Conservation (phyloP, 345 rosid species). For the Laguncularia racemosa region DNA sequence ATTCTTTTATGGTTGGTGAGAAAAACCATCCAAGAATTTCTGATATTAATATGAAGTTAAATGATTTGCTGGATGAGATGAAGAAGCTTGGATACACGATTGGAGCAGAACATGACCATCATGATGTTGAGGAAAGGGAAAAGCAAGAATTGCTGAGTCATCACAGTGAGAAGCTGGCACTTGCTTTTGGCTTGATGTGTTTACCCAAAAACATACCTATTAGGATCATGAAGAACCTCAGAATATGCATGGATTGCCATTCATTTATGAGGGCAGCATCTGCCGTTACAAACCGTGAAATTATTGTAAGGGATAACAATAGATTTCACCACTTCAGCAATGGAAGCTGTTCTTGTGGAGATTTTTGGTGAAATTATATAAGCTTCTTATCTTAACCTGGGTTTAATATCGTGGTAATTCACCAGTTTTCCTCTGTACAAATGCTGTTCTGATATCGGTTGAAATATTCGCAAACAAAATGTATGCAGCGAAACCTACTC, state of each 20-base stretch:
- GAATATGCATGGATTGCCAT: constrained; percentile 82
- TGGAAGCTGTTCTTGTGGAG: constrained; percentile 61
- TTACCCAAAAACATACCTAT: constrained; percentile 32
- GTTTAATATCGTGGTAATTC: too few relatives aligned
- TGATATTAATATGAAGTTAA: constrained; percentile 43
- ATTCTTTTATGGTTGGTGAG: constrained; percentile 56
- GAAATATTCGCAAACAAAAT: too few relatives aligned
- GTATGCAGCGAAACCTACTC: too few relatives aligned
- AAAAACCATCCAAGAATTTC: constrained; percentile 44
- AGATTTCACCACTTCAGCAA: constrained; percentile 63
- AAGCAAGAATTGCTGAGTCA: constrained; percentile 55
- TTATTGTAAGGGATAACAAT: constrained; percentile 60
- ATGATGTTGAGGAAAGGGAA: constrained; percentile 44
- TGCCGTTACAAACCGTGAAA: constrained; percentile 34
- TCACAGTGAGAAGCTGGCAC: constrained; percentile 71
- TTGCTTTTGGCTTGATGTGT: constrained; percentile 49
- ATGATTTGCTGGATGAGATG: constrained; percentile 40
- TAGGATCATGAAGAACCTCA: constrained; percentile 67
- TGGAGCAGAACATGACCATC: constrained; percentile 39
- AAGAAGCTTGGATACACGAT: constrained; percentile 42
- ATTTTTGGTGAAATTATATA: constrained; percentile 47
- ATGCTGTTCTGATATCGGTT: too few relatives aligned
- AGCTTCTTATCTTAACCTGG: background rate
- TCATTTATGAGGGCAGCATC: constrained; percentile 64
- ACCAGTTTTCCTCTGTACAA: too few relatives aligned